Evolutionary conservation across 2,329 filamentous ascomycete genomes (phyloP).

Genomic region (Biscogniauxia sp.): DNA sequence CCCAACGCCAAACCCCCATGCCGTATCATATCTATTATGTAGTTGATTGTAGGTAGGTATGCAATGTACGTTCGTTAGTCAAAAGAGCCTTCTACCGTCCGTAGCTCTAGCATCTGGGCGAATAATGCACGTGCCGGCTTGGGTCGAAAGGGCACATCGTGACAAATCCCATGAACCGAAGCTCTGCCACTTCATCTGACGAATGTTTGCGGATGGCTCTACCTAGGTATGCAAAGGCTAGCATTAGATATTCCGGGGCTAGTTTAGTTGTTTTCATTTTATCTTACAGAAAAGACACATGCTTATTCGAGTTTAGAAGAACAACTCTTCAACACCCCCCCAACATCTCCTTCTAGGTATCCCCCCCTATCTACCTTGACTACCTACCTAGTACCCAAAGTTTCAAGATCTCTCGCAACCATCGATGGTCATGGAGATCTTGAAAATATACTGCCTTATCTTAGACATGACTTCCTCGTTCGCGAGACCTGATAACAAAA

Average conservation of each 20-base stretch:
- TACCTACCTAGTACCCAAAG: neutral
- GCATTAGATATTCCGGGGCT: neutral
- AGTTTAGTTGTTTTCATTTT: neutral
- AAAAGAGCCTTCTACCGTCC: neutral
- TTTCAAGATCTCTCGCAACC: neutral
- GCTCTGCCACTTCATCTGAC: neutral
- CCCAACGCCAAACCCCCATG: neutral
- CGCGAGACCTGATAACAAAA: conserved; percentile 1
- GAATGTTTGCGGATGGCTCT: neutral
- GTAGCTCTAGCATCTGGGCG: neutral
- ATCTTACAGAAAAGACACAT: neutral
- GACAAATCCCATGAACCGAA: neutral
- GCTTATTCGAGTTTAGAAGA: neutral
- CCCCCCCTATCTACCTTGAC: neutral
- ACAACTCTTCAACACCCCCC: no score
- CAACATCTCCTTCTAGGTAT: neutral
- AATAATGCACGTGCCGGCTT: neutral
- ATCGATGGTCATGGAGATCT: neutral
- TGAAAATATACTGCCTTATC: neutral
- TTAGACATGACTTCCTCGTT: neutral
- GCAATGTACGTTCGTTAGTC: neutral
- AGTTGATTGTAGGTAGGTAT: neutral
- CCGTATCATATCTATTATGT: neutral
- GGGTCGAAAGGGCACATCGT: neutral
- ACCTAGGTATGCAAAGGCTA: neutral